Base-by-base conservation (phyloP, 345 rosid species). In the Populus deltoides region DNA sequence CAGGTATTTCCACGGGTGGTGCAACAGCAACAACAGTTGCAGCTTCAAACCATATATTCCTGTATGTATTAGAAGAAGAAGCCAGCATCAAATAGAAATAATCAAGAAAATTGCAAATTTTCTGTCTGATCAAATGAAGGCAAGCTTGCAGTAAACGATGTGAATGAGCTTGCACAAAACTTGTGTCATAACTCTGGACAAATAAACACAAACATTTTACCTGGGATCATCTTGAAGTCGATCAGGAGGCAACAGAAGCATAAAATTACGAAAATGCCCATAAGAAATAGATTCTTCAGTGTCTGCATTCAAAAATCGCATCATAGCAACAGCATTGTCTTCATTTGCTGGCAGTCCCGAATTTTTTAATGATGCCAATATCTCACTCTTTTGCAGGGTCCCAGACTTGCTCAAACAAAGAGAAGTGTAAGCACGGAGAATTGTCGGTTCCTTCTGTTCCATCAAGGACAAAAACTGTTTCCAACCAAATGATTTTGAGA, bases 371-470 rank as follows among this genome's bases (percentile, higher is more conserved):
- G 98, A 96, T 78, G 96, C 94, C 88, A 96, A 76, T 85, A 93
- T 90, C 89, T 92, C 97, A 86, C 99, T 96, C 87, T 91, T 96
- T 85, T 96, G 89, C 36, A 96, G 92, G 39, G 99, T 96, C 73
- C 99, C 99, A 65, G 95, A 96, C 84, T 96, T 90, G 90, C 90
- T 90, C 78, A 93, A 86, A 82, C 99, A 93, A 6, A 96, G 90
- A 80, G 98, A 91, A 72, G 99, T 96, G 75, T 93, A 96, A 29
- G 99, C 99, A 78, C 97, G 97, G 81, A 96, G 97, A 82, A 96
- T 93, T 53, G 97, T 96, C 33, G 97, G 94, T 83, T 96, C 99
- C 78, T 89, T 92, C 89, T 93, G 99, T 83, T 96, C 99, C 99
- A 96, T 96, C 87, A 96, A 84, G 36, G 98, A 93, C 78, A 93